Conservation (phyloP, 176 grass and related monocot genomes). For the Elymus sibiricus region DNA sequence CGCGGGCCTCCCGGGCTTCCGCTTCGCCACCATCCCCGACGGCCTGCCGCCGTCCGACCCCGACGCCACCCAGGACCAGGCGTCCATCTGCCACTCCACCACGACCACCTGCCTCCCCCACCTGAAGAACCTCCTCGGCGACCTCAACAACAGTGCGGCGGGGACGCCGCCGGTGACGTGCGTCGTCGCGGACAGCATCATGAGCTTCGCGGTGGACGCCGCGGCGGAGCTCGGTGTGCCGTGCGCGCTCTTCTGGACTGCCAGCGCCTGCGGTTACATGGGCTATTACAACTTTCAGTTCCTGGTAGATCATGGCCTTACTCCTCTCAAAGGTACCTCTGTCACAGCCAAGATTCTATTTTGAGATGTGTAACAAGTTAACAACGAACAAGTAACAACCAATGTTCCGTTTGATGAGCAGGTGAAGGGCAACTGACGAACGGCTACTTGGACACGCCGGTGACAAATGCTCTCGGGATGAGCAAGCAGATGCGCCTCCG, state of each 20-base stretch:
- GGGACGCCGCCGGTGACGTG: conserved; percentile 24
- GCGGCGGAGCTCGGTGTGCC: conserved; percentile 28
- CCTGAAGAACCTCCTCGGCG: neutral
- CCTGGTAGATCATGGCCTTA: neutral
- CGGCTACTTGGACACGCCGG: neutral
- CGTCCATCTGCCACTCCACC: neutral
- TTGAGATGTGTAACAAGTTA: too few relatives aligned
- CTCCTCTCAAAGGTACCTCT: neutral
- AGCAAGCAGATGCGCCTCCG: neutral
- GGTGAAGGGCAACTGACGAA: neutral
- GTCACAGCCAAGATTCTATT: too few relatives aligned
- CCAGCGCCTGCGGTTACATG: conserved; percentile 45
- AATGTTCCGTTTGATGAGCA: neutral
- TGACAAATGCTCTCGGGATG: neutral
- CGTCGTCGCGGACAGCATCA: conserved; percentile 37
- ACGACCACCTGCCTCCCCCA: conserved; percentile 21
- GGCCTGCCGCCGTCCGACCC: conserved; percentile 14
- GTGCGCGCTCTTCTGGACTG: conserved; percentile 34
- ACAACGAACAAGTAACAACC: too few relatives aligned
- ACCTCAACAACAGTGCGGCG: neutral
- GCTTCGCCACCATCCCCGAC: conserved; percentile 18
- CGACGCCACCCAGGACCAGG: conserved; percentile 15
- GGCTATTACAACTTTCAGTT: conserved; percentile 28
- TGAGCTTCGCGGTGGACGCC: conserved; percentile 42
- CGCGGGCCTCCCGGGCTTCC: conserved; percentile 2